Evolutionary conservation across 2,329 filamentous ascomycete species (phyloP), one percentile per base, ranked within the genome.

Genomic region (Sphaerulina musiva): DNA sequence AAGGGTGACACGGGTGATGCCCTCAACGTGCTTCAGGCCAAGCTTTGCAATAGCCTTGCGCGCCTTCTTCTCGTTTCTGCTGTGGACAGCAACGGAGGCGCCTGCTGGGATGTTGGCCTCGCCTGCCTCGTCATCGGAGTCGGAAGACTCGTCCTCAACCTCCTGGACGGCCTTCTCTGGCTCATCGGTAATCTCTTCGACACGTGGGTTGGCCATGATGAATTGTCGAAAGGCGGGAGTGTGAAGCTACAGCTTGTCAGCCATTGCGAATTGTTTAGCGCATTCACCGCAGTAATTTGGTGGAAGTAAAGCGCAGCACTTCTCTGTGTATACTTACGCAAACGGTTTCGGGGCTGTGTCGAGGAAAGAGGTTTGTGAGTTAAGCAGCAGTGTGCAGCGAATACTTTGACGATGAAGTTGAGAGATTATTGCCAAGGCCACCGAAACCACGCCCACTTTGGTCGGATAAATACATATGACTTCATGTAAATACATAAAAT

Each of bases 21-120:
- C 95, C 70, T 88, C 87, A 66, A 98, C 87, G 72, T 92, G 90
- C 82, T 89, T 93, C 73, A 98, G 80, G 73, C 95, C 91, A 72
- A 97, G 85, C 85, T 98, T 98, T 76, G 90, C 88, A 74, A 98
- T 95, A 71, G 91, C 90, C 84, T 98, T 98, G 79, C 93, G 87
- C 69, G 93, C 95, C 86, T 98, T 98, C 88, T 98, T 98, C 87
- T 98, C 93, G 80, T 97, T 97, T 76, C 93, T 90, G 73, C 89
- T 95, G 83, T 97, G 92, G 71, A 98, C 86, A 69, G 93, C 84
- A 71, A 92, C 87, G 63, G 86, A 84, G 70, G 90, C 88, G 72
- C 92, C 93, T 65, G 87, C 86, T 72, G 92, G 89, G 68, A 86
- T 84, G 73, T 75, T 79, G 68, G 79, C 75, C 71, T 84, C 82